Evolutionary conservation across 352 stramenopile genomes (phyloP), one percentile per base, ranked within the genome.

Genomic region (Globisporangium irregulare): DNA sequence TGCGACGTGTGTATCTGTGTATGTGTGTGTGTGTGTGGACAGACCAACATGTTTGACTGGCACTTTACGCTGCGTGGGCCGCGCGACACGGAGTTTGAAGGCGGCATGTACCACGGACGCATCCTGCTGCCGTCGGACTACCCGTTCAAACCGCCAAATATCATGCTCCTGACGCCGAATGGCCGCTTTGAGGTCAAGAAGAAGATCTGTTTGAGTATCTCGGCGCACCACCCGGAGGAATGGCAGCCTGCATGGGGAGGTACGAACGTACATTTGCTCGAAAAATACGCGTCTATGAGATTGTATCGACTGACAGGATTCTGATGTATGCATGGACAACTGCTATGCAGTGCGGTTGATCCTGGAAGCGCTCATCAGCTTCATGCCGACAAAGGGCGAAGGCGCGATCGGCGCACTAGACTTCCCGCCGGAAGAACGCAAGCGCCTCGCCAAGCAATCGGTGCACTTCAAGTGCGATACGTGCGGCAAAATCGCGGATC

Each of bases 131-230:
- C 95, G 32, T 78, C 89, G 5, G 91, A 98, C 62, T 98, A 98
- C 70, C 95, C 95, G 43, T 98, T 98, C 79, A 98, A 99, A 73
- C 98, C 98, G 22, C 98, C 98, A 7, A 97, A 99, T 80, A 99
- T 99, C 74, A 94, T 99, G 61, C 95, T 99, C 62, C 73, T 99
- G 18, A 99, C 97, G 82, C 92, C 93, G 6, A 99, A 98, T 65
- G 98, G 98, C 36, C 92, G 97, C 41, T 99, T 99, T 76, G 96
- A 99, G 79, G 91, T 97, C 7, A 93, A 93, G 68, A 98, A 97
- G 62, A 99, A 99, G 83, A 98, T 99, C 66, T 99, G 98, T 79
- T 75, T 99, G 22, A 98, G 90, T 48, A 99, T 99, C 64, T 98
- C 93, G 22, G 94, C 97, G 5, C 96, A 98, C 75, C 98, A 99